phyloP scores from a whole-genome alignment of 257 asterid species.

The Plectranthus barbatus region DNA sequence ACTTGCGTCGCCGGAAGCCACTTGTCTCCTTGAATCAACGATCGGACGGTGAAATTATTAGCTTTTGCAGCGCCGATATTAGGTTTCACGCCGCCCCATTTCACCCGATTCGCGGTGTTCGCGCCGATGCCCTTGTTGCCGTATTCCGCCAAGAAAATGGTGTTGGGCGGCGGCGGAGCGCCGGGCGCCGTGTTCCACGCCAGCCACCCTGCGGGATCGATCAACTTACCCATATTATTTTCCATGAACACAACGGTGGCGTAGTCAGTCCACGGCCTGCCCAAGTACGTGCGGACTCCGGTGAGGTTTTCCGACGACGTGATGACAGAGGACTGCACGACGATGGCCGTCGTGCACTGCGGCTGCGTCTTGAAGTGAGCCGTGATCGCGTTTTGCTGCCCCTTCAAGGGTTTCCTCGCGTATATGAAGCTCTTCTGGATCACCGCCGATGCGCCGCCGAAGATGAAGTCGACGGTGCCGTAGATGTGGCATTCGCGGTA shows the following conservation, averaged over 20 bases:
- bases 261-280: slow-evolving; percentile 31
- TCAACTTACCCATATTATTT: neutral
- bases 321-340: slow-evolving; percentile 18
- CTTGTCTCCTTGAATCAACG: too few species aligned
- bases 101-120: slow-evolving; percentile 5
- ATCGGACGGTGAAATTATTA: too few species aligned
- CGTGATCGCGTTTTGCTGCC: slow-evolving; percentile 19
- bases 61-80: too few species aligned
- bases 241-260: slow-evolving; percentile 14
- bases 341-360: slow-evolving; percentile 12
- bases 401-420: slow-evolving; percentile 17
- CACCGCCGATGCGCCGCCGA: slow-evolving; percentile 15
- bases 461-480: slow-evolving; percentile 32
- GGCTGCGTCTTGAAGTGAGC: slow-evolving; percentile 16
- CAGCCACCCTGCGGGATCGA: slow-evolving; percentile 30
- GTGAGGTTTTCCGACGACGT: slow-evolving; percentile 15
- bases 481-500: slow-evolving; percentile 16
- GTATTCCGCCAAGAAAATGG: slow-evolving; percentile 24
- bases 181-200: neutral
- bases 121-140: slow-evolving; percentile 24
- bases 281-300: slow-evolving; percentile 14
- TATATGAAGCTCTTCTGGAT: slow-evolving; percentile 23
- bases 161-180: slow-evolving; percentile 5
- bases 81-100: too few species aligned
- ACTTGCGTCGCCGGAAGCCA: too few species aligned